Percentiles rank a stretch among this genome's conserved stretches.
These are phyloP conservation scores for Trametes cinnabarina DNA, from an alignment of 768 basidiomycete genomes.

Conservation along the genomic window DNA sequence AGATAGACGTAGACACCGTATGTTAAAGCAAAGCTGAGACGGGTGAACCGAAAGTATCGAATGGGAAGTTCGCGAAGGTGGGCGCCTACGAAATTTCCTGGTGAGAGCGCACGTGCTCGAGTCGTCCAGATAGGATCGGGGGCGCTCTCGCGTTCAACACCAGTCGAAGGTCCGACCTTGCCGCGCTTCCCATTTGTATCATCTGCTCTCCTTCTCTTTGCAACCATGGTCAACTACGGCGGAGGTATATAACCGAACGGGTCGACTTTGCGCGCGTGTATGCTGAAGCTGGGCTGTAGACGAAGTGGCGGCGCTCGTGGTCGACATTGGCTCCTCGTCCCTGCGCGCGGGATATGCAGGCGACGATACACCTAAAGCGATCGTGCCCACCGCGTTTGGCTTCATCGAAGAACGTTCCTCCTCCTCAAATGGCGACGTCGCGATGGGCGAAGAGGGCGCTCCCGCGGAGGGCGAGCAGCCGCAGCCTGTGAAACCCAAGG, in stretches of 20 bases:
- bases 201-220: not conserved
- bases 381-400: conserved; percentile 88
- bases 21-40: not conserved
- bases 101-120: conserved; percentile 14
- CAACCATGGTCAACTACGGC: conserved; percentile 77
- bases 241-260: conserved; percentile 55
- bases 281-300: conserved; percentile 45
- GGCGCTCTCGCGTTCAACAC: conserved; percentile 8
- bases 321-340: conserved; percentile 90
- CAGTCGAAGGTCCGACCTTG: not conserved
- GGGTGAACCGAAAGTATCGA: not conserved
- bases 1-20: not conserved
- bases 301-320: conserved; percentile 94
- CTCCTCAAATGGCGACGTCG: conserved; percentile 48
- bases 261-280: too few species aligned
- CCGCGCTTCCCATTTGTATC: not conserved
- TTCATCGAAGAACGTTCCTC: conserved; percentile 46
- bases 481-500: conserved; percentile 31
- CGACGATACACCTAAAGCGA: conserved; percentile 91
- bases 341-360: conserved; percentile 96
- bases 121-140: conserved; percentile 31
- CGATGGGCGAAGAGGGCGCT: conserved; percentile 52
- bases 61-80: not conserved
- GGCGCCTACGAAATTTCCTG: conserved; percentile 27
- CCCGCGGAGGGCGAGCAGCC: conserved; percentile 37